Base-by-base conservation (phyloP, 1,284 basidiomycete species). In the Schizopora paradoxa region DNA sequence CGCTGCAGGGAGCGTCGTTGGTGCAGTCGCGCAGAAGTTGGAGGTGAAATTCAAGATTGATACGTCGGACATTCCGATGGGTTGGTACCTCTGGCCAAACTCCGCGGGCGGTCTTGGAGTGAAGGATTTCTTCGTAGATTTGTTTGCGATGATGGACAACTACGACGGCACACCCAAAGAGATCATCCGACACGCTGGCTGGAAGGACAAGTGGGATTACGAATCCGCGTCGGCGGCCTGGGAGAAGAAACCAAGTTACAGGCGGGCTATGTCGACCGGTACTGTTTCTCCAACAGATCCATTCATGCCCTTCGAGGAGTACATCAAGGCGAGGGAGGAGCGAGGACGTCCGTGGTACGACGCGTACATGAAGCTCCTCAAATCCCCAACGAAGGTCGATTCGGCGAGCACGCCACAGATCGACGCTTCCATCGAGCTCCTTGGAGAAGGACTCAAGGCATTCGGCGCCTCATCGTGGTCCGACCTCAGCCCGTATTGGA, bases 41-140 rank as follows among this genome's bases (percentile, higher is more conserved):
- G 55, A 58, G 32, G 51, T 56, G 23, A 61, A 63, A 2, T 70
- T 70, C 37, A 61, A 56, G 2, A 54, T 67, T 10, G 48, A 45
- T n/a, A 18, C 43, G 16, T 28, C 23, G 2, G 64, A 69, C 43
- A 56, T 73, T 5, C 70, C 70, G 0, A 61, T 64, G 33, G 70
- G 69, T 2, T 72, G 68, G 51, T 70, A 70, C 58, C 69, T 69
- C 54, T 63, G 70, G 42, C 67, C 70, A 0, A 62, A 70, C 32
- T 53, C 58, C 21, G 61, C 55, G 25, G 70, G 70, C 28, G 69
- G 70, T 0, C 57, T 72, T 29, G 66, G 66, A 48, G 53, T 72
- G 14, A 63, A 59, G 19, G 66, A 71, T 38, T 59, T 64, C 2
- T 60, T 71, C 52, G 56, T 70, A 21, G 67, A 69, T 34, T 55